phyloP scores from a whole-genome alignment of 1,284 basidiomycete genomes.

The Mycena citricolor region DNA sequence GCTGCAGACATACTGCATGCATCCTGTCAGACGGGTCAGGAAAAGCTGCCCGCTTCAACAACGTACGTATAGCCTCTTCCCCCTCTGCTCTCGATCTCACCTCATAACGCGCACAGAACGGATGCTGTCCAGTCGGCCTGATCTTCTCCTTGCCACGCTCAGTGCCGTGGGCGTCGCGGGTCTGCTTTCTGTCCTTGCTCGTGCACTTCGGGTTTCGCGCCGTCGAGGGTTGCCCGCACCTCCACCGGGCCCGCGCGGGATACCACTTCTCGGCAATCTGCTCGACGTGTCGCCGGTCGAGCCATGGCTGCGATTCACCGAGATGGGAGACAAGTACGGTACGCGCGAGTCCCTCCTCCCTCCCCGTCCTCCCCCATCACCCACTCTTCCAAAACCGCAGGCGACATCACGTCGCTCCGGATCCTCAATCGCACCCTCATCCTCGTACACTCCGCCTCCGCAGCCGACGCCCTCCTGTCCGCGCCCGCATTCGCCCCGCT shows the following conservation, averaged over 20 bases:
- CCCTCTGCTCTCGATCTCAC: too few relatives aligned
- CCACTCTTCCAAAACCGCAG: not conserved
- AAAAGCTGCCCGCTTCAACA: too few relatives aligned
- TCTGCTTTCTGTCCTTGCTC: too few relatives aligned
- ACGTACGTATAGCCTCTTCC: too few relatives aligned
- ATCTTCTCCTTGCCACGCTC: too few relatives aligned
- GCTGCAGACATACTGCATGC: too few relatives aligned
- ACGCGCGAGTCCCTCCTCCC: slow-evolving; percentile 3
- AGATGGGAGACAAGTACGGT: slow-evolving; percentile 27
- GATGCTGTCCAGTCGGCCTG: too few relatives aligned
- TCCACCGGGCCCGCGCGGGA: slow-evolving; percentile 27
- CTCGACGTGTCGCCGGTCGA: slow-evolving; percentile 22
- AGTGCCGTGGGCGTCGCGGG: too few relatives aligned
- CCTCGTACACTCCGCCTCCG: slow-evolving; percentile 26
- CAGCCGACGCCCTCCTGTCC: slow-evolving; percentile 30
- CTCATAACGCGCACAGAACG: too few relatives aligned
- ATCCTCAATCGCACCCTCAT: slow-evolving; percentile 28
- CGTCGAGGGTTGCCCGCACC: not conserved
- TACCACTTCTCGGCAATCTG: slow-evolving; percentile 28
- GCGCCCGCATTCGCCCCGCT: slow-evolving; percentile 26
- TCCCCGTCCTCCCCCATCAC: not conserved
- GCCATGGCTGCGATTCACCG: slow-evolving; percentile 24
- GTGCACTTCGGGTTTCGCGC: too few relatives aligned
- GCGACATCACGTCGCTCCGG: slow-evolving; percentile 18
- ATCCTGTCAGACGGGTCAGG: too few relatives aligned